Conservation (phyloP, 768 basidiomycete genomes). For the Trametes maxima region DNA sequence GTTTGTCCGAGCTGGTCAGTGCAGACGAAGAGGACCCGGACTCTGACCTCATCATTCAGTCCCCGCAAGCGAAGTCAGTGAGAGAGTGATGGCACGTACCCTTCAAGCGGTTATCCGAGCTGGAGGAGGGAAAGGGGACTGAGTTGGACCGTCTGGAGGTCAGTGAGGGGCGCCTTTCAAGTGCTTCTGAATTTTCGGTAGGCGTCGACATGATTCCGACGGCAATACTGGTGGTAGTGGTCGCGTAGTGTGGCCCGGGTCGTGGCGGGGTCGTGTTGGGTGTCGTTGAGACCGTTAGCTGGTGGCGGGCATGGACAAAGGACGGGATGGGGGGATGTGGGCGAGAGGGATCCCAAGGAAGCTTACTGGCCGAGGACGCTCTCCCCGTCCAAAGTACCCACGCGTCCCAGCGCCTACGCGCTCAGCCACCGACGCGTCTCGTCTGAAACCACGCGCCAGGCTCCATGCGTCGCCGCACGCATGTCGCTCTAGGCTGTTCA, state of each 20-base stretch:
- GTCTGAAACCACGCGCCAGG: neutral
- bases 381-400: slow-evolving; percentile 11
- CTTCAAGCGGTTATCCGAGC: neutral
- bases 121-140: slow-evolving; percentile 23
- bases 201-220: neutral
- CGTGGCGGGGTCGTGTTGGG: too few species aligned
- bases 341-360: neutral
- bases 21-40: slow-evolving; percentile 35
- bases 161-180: slow-evolving; percentile 1
- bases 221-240: neutral
- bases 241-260: neutral
- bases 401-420: slow-evolving; percentile 4
- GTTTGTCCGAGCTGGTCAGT: slow-evolving; percentile 47
- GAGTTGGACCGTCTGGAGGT: slow-evolving; percentile 16
- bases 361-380: neutral
- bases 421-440: slow-evolving; percentile 12
- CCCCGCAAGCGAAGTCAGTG: too few species aligned
- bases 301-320: neutral
- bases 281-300: neutral
- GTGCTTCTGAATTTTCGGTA: neutral
- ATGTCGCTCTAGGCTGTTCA: too few species aligned
- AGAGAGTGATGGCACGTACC: neutral
- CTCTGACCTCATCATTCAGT: slow-evolving; percentile 15
- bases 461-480: neutral
- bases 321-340: neutral